These are phyloP conservation scores for Microbotryomycetes sp. DNA, from an alignment of 1,284 basidiomycete genomes.

Conservation along the genomic window DNA sequence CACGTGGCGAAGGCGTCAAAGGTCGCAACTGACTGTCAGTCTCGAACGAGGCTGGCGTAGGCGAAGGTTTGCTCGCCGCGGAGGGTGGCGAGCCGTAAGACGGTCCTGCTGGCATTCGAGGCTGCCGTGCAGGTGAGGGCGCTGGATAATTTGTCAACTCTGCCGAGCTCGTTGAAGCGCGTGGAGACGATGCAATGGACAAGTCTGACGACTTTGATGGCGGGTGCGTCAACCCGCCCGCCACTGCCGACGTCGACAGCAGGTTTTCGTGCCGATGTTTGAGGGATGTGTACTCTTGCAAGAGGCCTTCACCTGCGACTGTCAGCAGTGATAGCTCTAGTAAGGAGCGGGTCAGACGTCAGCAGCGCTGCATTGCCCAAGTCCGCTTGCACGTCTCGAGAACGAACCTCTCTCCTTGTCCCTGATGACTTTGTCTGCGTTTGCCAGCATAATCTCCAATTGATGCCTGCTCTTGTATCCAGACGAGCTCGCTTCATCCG, in stretches of 20 bases:
- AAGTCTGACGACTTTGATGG: slow-evolving; percentile 19
- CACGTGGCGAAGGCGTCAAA: neutral
- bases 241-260: slow-evolving; percentile 19
- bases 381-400: too few relatives aligned
- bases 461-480: slow-evolving; percentile 57
- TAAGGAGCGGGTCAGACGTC: neutral
- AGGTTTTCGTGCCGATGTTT: slow-evolving; percentile 40
- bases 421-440: slow-evolving; percentile 56
- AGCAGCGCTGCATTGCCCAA: slow-evolving; percentile 9
- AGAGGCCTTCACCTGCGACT: slow-evolving; percentile 41
- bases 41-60: neutral
- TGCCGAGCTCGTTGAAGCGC: neutral
- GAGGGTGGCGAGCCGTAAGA: neutral
- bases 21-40: slow-evolving; percentile 5
- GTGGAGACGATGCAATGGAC: neutral
- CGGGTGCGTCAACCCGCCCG: slow-evolving; percentile 34
- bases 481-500: neutral
- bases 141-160: neutral
- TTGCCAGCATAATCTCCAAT: slow-evolving; percentile 48
- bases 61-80: neutral
- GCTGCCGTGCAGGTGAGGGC: neutral
- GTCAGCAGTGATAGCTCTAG: slow-evolving; percentile 11
- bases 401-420: slow-evolving; percentile 69
- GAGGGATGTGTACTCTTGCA: slow-evolving; percentile 45
- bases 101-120: neutral